These are phyloP conservation scores for Picochlorum sp. DNA, from an alignment of 139 green algal species.

Conservation along the genomic window DNA sequence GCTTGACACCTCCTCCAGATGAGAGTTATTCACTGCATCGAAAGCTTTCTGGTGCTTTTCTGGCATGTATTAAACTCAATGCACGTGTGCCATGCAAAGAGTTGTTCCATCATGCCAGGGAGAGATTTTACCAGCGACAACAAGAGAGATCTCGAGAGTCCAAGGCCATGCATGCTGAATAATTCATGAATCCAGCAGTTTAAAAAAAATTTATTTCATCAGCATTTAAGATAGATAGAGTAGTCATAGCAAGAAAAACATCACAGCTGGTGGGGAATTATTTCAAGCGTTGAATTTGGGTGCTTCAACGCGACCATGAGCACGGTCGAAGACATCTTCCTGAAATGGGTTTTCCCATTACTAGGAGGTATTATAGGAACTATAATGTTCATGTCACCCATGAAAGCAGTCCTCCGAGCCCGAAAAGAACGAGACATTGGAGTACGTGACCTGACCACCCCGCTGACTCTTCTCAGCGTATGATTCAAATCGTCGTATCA, in stretches of 20 bases:
- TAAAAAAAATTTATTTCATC: too few relatives aligned
- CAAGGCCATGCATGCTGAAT: too few relatives aligned
- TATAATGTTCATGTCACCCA: slow-evolving; percentile 11
- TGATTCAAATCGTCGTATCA: too few relatives aligned
- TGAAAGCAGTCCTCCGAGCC: slow-evolving; percentile 21
- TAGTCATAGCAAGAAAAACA: too few relatives aligned
- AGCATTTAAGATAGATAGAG: too few relatives aligned
- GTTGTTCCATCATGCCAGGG: slow-evolving; percentile 36
- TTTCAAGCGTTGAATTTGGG: too few relatives aligned
- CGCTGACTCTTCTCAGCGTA: too few relatives aligned
- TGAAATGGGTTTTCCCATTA: slow-evolving; percentile 14
- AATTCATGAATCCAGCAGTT: too few relatives aligned
- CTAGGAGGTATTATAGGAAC: slow-evolving; percentile 11
- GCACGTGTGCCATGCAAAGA: slow-evolving; percentile 54
- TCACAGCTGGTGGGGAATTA: too few relatives aligned
- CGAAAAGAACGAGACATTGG: slow-evolving; percentile 21
- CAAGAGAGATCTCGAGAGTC: background rate
- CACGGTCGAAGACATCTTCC: slow-evolving; percentile 8
- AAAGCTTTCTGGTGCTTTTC: slow-evolving; percentile 86
- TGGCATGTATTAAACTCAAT: slow-evolving; percentile 93
- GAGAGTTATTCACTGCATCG: slow-evolving; percentile 92
- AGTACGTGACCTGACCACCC: slow-evolving; percentile 3
- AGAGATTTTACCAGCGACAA: background rate
- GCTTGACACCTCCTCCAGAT: slow-evolving; percentile 82
- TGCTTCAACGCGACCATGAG: background rate